Evolutionary conservation across 1,139 yeast species (phyloP), one percentile per base, ranked within the genome.

Genomic region (Debaryomyces sp.): DNA sequence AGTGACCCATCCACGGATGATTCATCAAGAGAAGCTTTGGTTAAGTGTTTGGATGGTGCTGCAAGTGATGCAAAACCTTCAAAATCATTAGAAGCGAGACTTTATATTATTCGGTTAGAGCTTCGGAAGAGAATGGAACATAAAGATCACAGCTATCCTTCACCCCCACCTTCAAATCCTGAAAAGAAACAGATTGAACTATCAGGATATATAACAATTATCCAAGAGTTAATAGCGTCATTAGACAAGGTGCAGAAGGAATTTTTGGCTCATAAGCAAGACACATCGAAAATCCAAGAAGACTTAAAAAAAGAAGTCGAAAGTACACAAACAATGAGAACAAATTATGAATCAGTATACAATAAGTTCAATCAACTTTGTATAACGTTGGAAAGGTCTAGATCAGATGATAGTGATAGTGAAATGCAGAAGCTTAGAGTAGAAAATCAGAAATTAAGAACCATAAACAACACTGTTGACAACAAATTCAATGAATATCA

Each of bases 401-500:
- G 15, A 6, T 46, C 47, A 45, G 29, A 42, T 43, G 22, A 50
- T 39, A 36, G 41, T 35, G 37, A 35, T 23, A 44, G 45, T 17
- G 63, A 62, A 38, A 5, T 60, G 10, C 51, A 54, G 3, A 27
- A 43, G 10, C 51, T 67, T 2, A 53, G 54, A 38, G 39, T 32
- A 2, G 71, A 70, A 48, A 69, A 69, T 48, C 45, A 53, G 13
- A 52, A 59, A 15, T 49, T 63, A 5, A 39, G 44, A 2, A 47
- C 47, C 9, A 47, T 58, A 7, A 57, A 60, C 29, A 43, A 50
- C 32, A 54, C 52, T 8, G 63, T 65, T 17, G 66, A 64, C 39
- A 47, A 56, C 6, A 68, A 66, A 48, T 62, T 71, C 34, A 65
- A 61, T 22, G 67, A 69, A 41, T 70, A 71, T 50, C 73, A 72